Percentiles rank a stretch among this genome's conserved stretches.
These are phyloP conservation scores for Suhomyces taliae DNA, from an alignment of 1,139 yeast species.

Conservation along the genomic window DNA sequence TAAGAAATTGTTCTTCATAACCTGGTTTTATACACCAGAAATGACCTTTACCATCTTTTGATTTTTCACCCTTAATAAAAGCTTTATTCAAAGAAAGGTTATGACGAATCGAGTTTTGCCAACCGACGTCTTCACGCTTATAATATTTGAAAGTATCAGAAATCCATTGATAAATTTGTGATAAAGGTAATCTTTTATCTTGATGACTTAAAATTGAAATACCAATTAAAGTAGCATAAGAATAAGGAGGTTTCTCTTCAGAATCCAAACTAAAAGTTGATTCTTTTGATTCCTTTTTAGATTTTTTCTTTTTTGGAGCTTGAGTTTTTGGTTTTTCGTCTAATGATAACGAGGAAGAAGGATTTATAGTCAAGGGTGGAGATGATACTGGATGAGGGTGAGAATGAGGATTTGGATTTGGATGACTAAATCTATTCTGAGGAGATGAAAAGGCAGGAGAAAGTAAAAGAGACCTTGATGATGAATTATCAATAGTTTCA, in stretches of 20 bases:
- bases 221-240: constrained; percentile 92
- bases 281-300: constrained; percentile 28
- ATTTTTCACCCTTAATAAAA: constrained; percentile 85
- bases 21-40: constrained; percentile 92
- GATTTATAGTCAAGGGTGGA: constrained; percentile 17
- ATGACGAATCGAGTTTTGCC: constrained; percentile 92
- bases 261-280: constrained; percentile 43
- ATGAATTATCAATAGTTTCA: constrained; percentile 4
- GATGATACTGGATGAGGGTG: constrained; percentile 4
- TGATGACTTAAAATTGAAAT: constrained; percentile 90
- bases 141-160: constrained; percentile 83
- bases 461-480: constrained; percentile 23
- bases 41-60: constrained; percentile 95
- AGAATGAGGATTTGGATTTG: not conserved
- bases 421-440: constrained; percentile 14
- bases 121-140: constrained; percentile 83
- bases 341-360: constrained; percentile 15
- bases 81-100: constrained; percentile 84
- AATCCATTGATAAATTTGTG: constrained; percentile 94
- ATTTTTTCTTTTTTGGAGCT: constrained; percentile 24
- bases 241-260: constrained; percentile 80
- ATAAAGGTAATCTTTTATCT: constrained; percentile 74
- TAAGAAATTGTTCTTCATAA: constrained; percentile 77
- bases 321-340: constrained; percentile 6
- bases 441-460: constrained; percentile 56